Evolutionary conservation across 2,329 filamentous ascomycete species (phyloP).

Genomic region (Didymella exigua): DNA sequence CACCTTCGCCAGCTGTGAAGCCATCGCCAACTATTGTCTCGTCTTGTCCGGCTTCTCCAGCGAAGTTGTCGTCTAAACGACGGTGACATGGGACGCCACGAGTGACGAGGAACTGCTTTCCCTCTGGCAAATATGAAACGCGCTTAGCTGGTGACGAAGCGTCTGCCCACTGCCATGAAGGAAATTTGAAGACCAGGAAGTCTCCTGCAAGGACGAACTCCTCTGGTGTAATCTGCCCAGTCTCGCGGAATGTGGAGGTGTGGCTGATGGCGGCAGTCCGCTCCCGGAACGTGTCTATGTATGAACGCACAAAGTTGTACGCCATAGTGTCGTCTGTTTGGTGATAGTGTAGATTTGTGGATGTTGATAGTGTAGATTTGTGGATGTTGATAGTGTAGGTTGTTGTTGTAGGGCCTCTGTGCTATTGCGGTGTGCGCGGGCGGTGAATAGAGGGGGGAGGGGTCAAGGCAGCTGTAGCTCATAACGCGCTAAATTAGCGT

Average conservation of each 20-base stretch:
- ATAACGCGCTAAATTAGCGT: not conserved
- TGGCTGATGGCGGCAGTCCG: conserved; percentile 86
- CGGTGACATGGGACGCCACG: conserved; percentile 93
- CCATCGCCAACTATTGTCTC: conserved; percentile 85
- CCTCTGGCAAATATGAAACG: conserved; percentile 78
- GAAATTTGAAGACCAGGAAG: conserved; percentile 98
- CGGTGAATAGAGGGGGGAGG: conserved; percentile 13
- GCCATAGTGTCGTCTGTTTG: conserved; percentile 65
- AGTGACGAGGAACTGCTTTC: conserved; percentile 95
- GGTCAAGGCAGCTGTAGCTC: conserved; percentile 10
- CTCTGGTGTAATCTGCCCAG: conserved; percentile 94
- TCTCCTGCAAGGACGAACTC: conserved; percentile 96
- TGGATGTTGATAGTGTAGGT: not conserved
- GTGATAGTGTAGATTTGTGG: not conserved
- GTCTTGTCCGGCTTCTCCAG: conserved; percentile 82
- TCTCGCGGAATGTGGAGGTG: conserved; percentile 90
- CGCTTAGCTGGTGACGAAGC: conserved; percentile 81
- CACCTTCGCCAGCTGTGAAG: conserved; percentile 59
- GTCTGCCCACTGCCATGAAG: conserved; percentile 95
- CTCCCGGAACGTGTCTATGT: conserved; percentile 89
- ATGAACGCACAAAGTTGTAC: conserved; percentile 77
- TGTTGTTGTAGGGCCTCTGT: not conserved
- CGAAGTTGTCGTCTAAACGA: conserved; percentile 90
- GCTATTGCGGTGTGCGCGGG: not conserved
- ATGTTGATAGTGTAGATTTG: not conserved